Conservation (phyloP, 2,329 filamentous ascomycete species). For the Fusarium coicis region DNA sequence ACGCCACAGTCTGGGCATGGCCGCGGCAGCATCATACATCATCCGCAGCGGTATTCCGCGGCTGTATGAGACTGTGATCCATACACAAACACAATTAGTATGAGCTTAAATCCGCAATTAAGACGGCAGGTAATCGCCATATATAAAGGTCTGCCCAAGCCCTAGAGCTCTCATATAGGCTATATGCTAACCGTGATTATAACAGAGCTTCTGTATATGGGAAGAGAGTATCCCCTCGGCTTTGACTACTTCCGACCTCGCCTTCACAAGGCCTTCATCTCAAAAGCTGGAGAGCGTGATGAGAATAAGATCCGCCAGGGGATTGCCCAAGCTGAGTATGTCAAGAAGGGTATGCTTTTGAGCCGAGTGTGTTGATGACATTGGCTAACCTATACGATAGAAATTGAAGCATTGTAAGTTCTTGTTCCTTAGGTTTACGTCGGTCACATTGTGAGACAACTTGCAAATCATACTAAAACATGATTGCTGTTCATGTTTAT, state of each 20-base stretch:
- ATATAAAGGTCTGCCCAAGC: constrained; percentile 77
- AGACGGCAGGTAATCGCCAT: constrained; percentile 83
- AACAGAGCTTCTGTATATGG: constrained; percentile 83
- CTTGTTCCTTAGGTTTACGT: background rate
- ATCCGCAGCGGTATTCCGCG: background rate
- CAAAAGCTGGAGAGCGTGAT: constrained; percentile 75
- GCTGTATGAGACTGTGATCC: background rate
- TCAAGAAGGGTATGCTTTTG: constrained; percentile 80
- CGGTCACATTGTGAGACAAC: background rate
- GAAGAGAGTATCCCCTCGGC: constrained; percentile 87
- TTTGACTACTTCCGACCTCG: constrained; percentile 82
- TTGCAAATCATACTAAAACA: background rate
- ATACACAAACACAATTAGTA: constrained; percentile 10
- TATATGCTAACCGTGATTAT: background rate
- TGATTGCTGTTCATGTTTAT: background rate
- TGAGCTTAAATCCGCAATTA: constrained; percentile 64
- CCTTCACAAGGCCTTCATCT: constrained; percentile 85
- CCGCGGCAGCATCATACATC: constrained; percentile 24
- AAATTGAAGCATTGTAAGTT: constrained; percentile 90
- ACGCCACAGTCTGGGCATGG: constrained; percentile 27
- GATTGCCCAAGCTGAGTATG: constrained; percentile 83
- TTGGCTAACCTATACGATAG: constrained; percentile 56
- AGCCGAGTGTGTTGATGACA: accelerated
- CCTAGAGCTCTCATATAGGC: background rate
- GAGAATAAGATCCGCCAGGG: constrained; percentile 80